Evolutionary conservation across 2,329 filamentous ascomycete species (phyloP).

Genomic region (Colletotrichum viniferum): DNA sequence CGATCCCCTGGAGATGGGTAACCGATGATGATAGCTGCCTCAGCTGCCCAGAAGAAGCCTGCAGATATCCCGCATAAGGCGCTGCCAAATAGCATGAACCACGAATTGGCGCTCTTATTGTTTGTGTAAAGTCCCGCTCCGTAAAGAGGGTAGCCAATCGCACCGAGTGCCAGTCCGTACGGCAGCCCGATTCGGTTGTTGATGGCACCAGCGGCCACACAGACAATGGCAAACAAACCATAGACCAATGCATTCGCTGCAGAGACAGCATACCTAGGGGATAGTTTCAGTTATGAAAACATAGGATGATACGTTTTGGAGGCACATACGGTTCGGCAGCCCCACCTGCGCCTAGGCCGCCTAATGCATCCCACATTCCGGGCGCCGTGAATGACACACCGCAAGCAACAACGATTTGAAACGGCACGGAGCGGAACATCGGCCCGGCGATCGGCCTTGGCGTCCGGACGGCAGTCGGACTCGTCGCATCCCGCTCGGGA

Average conservation of each 20-base stretch:
- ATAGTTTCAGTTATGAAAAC: not conserved
- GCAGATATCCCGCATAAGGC: constrained; percentile 49
- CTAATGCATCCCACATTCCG: constrained; percentile 8
- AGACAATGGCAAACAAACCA: not conserved
- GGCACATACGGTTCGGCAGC: not conserved
- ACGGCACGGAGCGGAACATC: constrained; percentile 3
- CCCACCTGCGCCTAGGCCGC: constrained; percentile 3
- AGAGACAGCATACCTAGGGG: not conserved
- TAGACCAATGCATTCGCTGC: not conserved
- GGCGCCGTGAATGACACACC: constrained; percentile 5
- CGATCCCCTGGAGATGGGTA: constrained; percentile 49
- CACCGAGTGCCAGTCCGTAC: not conserved
- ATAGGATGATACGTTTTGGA: not conserved
- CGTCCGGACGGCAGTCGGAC: not conserved
- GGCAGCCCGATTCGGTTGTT: constrained; percentile 3
- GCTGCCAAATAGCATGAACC: constrained; percentile 67
- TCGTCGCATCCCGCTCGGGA: not conserved
- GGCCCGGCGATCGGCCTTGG: not conserved
- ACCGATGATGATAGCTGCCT: constrained; percentile 49
- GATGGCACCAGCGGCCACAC: constrained; percentile 2
- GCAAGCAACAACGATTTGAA: constrained; percentile 1
- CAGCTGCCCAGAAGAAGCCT: constrained; percentile 38
- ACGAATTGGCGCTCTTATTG: constrained; percentile 44
- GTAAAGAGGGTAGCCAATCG: constrained; percentile 2
- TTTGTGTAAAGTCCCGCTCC: constrained; percentile 2